Base-by-base conservation (phyloP, 1,284 basidiomycete species). In the Marasmius tenuissimus region DNA sequence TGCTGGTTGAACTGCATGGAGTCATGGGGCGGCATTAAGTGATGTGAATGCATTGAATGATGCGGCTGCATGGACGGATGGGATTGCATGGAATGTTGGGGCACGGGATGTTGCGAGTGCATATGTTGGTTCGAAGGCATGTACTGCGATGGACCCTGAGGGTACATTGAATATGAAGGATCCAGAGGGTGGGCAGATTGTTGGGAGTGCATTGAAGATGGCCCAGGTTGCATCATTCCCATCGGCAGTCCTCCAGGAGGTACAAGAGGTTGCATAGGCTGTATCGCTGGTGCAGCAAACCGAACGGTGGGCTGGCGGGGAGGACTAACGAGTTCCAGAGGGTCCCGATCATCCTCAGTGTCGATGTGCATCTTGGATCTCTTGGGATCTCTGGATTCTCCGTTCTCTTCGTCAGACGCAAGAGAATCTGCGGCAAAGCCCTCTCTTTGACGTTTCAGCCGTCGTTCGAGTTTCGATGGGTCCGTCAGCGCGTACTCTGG, bases 401-500 rank as follows among this genome's bases (percentile, higher is more conserved):
- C 73, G 3, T 72, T 75, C 66, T 84, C 87, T 58, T 85, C 85
- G 56, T 84, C 83, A 8, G 84, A 87, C 8, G 72, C 82, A 60
- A 79, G 79, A 2, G 83, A 82, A 53, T 86, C 85, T 22, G 74
- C 76, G 14, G 78, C 79, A 27, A 85, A 87, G n/a, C 83, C 81
- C 1, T 86, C 84, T 4, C 91, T 81, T 65, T 87, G 84, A 61
- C 91, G 73, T 77, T 93, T 93, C 64, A 91, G 74, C 59, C 83
- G 77, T 40, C 92, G 81, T 71, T 93, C 92, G 3, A 93, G 78
- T 67, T 84, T 80, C 39, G 86, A 79, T 11, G 89, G 88, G 69
- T 93, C 91, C 7, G 87, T 89, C 57, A 91, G 88, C 9, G 78
- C 67, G 37, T 89, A 74, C 69, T 94, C 91, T 2, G 87, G 87